Evolutionary conservation across 345 rosid species (phyloP).

Genomic region (Jatropha curcas): DNA sequence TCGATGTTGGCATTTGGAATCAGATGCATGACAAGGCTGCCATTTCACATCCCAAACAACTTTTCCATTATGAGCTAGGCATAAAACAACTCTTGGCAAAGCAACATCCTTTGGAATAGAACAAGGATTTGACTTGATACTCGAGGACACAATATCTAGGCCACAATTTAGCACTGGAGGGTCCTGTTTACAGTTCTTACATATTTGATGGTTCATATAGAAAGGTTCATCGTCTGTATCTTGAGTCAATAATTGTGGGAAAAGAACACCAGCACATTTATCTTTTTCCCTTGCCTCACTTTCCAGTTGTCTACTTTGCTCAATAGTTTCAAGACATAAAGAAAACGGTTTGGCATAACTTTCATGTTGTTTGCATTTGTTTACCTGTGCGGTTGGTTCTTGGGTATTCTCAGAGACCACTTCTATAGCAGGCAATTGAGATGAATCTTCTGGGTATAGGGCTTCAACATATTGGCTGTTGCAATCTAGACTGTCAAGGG

Average conservation of each 20-base stretch:
- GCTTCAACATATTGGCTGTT: slow-evolving; percentile 39
- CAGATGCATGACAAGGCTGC: slow-evolving; percentile 49
- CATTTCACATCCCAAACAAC: slow-evolving; percentile 95
- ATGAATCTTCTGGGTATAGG: slow-evolving; percentile 50
- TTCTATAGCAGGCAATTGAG: slow-evolving; percentile 33
- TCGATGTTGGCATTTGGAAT: slow-evolving; percentile 49
- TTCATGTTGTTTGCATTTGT: slow-evolving; percentile 26
- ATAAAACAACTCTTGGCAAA: slow-evolving; percentile 72
- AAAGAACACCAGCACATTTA: slow-evolving; percentile 17
- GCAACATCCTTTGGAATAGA: slow-evolving; percentile 46
- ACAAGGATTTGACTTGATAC: slow-evolving; percentile 21
- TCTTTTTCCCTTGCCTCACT: slow-evolving; percentile 19
- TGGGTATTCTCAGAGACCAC: slow-evolving; percentile 29
- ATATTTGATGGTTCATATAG: slow-evolving; percentile 24
- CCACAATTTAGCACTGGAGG: slow-evolving; percentile 20
- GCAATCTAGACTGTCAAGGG: slow-evolving; percentile 31
- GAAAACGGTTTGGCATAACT: slow-evolving; percentile 19
- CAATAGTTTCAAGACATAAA: slow-evolving; percentile 33
- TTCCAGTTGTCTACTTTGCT: slow-evolving; percentile 34
- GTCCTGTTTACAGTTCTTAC: slow-evolving; percentile 26
- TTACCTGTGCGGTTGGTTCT: slow-evolving; percentile 32
- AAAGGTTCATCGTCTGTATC: slow-evolving; percentile 31
- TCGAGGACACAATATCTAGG: slow-evolving; percentile 27
- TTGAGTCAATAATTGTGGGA: slow-evolving; percentile 19
- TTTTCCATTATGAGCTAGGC: slow-evolving; percentile 91